These are phyloP conservation scores for Nannochloropsis salina DNA, from an alignment of 108 stramenopile genomes.

Conservation along the genomic window DNA sequence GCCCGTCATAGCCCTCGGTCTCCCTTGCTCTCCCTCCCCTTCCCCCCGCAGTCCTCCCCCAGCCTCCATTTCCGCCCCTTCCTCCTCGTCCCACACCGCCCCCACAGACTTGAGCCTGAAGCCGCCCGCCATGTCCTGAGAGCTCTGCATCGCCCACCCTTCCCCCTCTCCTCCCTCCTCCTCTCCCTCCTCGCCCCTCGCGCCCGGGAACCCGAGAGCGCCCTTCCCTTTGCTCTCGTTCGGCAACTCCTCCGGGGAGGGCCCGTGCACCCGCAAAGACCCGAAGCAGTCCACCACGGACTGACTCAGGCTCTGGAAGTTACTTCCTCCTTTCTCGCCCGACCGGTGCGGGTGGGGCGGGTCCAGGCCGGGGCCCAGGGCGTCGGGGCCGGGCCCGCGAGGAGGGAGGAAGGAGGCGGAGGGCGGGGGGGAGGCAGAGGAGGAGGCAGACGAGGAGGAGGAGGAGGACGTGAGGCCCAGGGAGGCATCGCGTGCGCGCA, in stretches of 20 bases:
- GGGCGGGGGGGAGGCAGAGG: neutral
- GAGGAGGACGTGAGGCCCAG: neutral
- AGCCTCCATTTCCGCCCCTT: neutral
- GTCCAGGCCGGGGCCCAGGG: neutral
- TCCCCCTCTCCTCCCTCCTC: neutral
- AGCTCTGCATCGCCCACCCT: neutral
- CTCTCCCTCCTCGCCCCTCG: neutral
- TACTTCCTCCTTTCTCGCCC: neutral
- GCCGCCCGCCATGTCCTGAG: neutral
- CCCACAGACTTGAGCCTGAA: neutral
- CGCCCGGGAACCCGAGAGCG: neutral
- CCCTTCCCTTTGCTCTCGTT: neutral
- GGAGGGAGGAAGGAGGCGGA: slow-evolving; percentile 3
- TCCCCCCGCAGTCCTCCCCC: neutral
- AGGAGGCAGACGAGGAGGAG: neutral
- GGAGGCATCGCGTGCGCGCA: neutral
- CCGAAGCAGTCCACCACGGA: neutral
- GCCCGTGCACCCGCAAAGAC: neutral
- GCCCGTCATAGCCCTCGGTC: neutral
- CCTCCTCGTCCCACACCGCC: neutral
- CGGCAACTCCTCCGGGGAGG: neutral
- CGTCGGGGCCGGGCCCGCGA: neutral
- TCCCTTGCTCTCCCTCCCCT: neutral
- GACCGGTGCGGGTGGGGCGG: neutral
- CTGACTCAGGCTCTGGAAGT: neutral